phyloP scores from a whole-genome alignment of 257 asterid species.

The Ajuga chamaepitys region DNA sequence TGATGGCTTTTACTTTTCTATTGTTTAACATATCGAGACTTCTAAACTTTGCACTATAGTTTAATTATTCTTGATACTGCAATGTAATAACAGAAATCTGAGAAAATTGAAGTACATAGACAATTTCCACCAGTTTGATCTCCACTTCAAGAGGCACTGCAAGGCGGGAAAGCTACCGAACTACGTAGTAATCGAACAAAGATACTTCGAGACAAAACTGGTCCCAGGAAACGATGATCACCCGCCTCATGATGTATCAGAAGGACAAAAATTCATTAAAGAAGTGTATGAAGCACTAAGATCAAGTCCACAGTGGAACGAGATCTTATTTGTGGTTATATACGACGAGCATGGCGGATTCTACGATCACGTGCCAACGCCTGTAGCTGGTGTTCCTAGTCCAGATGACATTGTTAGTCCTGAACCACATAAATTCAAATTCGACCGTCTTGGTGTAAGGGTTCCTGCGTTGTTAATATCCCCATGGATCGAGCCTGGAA shows the following conservation, averaged over 20 bases:
- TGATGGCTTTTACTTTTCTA: slow-evolving; percentile 24
- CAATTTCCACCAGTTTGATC: slow-evolving; percentile 59
- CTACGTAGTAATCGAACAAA: slow-evolving; percentile 61
- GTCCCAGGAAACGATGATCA: slow-evolving; percentile 68
- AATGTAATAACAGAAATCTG: slow-evolving; percentile 37
- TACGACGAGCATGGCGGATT: slow-evolving; percentile 80
- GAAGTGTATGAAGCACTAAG: slow-evolving; percentile 56
- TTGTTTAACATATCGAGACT: no score
- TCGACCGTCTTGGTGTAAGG: slow-evolving; percentile 64
- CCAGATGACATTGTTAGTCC: slow-evolving; percentile 56
- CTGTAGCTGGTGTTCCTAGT: slow-evolving; percentile 48
- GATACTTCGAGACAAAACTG: slow-evolving; percentile 47
- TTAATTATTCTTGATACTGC: no score
- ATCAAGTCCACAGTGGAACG: slow-evolving; percentile 72
- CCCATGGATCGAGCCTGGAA: slow-evolving; percentile 69
- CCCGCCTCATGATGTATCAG: slow-evolving; percentile 63
- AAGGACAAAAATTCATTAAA: slow-evolving; percentile 58
- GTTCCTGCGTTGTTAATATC: slow-evolving; percentile 63
- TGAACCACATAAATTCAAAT: slow-evolving; percentile 47
- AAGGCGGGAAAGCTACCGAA: slow-evolving; percentile 70
- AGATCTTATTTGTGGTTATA: slow-evolving; percentile 39
- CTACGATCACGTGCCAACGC: slow-evolving; percentile 68
- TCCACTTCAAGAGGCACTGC: slow-evolving; percentile 52
- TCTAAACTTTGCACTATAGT: no score
- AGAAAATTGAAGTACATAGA: slow-evolving; percentile 55